Evolutionary conservation across 257 asterid species (phyloP).

Genomic region (Ilex asprella): DNA sequence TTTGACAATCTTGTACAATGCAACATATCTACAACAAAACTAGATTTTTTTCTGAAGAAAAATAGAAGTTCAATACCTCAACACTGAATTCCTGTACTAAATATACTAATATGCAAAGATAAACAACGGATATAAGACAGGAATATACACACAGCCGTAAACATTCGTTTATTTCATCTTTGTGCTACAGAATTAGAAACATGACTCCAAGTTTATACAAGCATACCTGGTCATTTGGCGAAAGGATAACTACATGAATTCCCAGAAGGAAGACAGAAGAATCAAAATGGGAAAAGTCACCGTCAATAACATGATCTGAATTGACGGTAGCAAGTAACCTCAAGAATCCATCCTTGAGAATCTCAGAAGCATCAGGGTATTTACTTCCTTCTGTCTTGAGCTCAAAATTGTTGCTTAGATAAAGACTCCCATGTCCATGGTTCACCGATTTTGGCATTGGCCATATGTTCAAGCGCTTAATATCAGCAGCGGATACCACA

Average conservation of each 20-base stretch:
- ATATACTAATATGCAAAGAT: too few relatives aligned
- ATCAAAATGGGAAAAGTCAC: slow-evolving; percentile 29
- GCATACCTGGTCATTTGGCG: slow-evolving; percentile 63
- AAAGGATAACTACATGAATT: slow-evolving; percentile 53
- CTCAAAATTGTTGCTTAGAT: slow-evolving; percentile 48
- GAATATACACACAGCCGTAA: too few relatives aligned
- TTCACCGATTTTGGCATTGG: slow-evolving; percentile 82
- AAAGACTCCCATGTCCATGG: slow-evolving; percentile 43
- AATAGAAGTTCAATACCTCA: too few relatives aligned
- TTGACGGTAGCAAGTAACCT: slow-evolving; percentile 36
- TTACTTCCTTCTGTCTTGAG: slow-evolving; percentile 69
- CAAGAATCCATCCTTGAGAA: slow-evolving; percentile 67
- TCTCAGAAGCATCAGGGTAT: slow-evolving; percentile 59
- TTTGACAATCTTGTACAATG: too few relatives aligned
- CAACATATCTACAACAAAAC: too few relatives aligned
- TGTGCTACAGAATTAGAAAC: neutral
- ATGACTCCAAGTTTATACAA: neutral
- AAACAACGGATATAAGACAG: too few relatives aligned
- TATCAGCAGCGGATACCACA: slow-evolving; percentile 32
- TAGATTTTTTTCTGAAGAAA: too few relatives aligned
- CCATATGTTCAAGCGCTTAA: slow-evolving; percentile 58
- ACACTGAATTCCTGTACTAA: too few relatives aligned
- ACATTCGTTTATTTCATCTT: neutral
- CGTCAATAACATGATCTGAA: slow-evolving; percentile 52
- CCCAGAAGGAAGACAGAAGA: slow-evolving; percentile 59